These are phyloP conservation scores for Rhizophagus clarus DNA, from an alignment of 192 early-diverging fungal species.

Conservation along the genomic window DNA sequence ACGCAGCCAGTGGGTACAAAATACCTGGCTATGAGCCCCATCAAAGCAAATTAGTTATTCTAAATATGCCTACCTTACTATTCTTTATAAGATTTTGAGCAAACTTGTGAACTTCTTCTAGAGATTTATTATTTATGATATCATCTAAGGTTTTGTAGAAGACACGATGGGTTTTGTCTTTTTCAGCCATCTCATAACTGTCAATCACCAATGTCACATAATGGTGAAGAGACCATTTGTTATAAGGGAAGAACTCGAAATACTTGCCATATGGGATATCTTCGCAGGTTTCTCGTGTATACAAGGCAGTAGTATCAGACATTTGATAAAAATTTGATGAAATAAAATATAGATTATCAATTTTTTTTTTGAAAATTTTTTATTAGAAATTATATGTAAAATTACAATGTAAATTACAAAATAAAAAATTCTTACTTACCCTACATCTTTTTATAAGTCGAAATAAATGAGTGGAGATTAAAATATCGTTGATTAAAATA, in stretches of 20 bases:
- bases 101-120: background rate
- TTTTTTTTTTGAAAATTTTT: too few relatives aligned
- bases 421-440: too few relatives aligned
- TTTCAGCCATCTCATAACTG: conserved; percentile 1
- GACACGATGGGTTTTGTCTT: background rate
- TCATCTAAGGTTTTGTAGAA: background rate
- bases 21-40: conserved; percentile 21
- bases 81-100: conserved; percentile 21
- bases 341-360: too few relatives aligned
- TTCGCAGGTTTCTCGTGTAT: background rate
- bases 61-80: conserved; percentile 23
- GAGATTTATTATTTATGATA: background rate
- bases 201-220: background rate
- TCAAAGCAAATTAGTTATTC: background rate
- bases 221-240: background rate
- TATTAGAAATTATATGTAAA: background rate
- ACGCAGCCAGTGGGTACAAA: conserved; percentile 1
- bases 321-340: background rate
- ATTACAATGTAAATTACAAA: background rate
- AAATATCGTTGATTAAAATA: too few relatives aligned
- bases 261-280: background rate
- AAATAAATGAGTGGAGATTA: too few relatives aligned
- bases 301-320: background rate
- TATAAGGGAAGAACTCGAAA: background rate
- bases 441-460: too few relatives aligned